Evolutionary conservation across 176 grass and related monocot species (phyloP), one percentile per base, ranked within the genome.

Genomic region (Avena sativa): DNA sequence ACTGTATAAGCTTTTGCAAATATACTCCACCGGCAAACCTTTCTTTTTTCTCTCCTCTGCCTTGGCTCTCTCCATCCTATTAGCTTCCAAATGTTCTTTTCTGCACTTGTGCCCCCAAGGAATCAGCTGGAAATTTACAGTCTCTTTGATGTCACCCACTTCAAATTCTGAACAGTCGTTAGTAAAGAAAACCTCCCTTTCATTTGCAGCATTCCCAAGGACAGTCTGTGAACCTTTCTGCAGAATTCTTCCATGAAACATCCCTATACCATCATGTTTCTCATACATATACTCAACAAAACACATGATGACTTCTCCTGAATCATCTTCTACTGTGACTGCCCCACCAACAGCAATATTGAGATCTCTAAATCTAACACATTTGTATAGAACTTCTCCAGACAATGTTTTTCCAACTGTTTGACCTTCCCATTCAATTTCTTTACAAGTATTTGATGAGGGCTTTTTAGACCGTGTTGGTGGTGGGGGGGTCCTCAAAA

Each of bases 201-300:
- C 93, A 85, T 95, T 89, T 64, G 93, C 91, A 74, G 93, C 93
- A 89, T 95, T 93, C 81, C 91, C 93, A 59, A 95, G 89, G 91
- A 95, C 62, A 71, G 91, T 95, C 8, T 91, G 81, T 4, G 46
- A 83, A 23, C 93, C 93, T 69, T 76, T 93, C 30, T 71, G 70
- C 80, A 95, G 56, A 53, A 89, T 80, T 76, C 89, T 91, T 59
- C 94, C 94, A 86, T 95, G 94, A 40, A 83, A 9, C 81, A 89
- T 93, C 80, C 91, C 89, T 30, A 64, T 76, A 52, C 91, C 89
- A 59, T 93, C 87, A 70, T 79, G 78, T 51, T 89, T 93, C 81
- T 93, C 84, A 80, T 83, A 91, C 86, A 95, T 93, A 74, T 89
- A 93, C 67, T 93, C 93, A 30, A 93, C 82, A 79, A 93, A 89